Evolutionary conservation across 495 filamentous ascomycete genomes (phyloP), one percentile per base, ranked within the genome.

Genomic region (Oidiodendron maius): DNA sequence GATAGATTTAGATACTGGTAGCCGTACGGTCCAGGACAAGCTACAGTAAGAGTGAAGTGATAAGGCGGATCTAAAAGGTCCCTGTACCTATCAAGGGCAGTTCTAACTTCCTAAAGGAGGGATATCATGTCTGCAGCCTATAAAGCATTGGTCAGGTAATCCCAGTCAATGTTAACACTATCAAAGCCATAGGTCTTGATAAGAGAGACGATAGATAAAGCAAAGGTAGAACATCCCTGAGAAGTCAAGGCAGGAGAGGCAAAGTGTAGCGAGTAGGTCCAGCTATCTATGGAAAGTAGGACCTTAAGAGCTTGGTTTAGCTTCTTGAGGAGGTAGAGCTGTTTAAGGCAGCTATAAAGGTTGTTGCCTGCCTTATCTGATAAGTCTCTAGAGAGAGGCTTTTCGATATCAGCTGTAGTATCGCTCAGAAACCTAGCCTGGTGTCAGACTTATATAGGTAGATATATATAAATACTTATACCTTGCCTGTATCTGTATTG

Each of bases 231-330:
- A 32, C 77, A 73, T 16, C 68, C 76, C 4, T 62, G 57, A 1
- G 70, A 65, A 3, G 78, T 82, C 18, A 70, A 74, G n/a, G 83
- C 74, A 0, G 86, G 83, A 4, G 72, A 68, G 1, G 86, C 70
- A 58, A 97, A 94, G 63, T 88, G 87, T 21, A 26, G 0, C 2
- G 86, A 88, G 61, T 89, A 95, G 0, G 86, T 91, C 85, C 86
- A 94, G 18, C 91, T 91, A 45, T 93, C 91, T 53, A 97, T 91
- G 35, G 81, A 87, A 5, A 96, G 80, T 12, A 95, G 69, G 3
- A 87, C 74, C 66, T 96, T 96, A n/a, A 97, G 63, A 50, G 91
- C 77, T 35, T 89, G 80, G 65, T 96, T 80, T 48, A 76, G 62
- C 65, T 90, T 82, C 73, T 97, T 97, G 32, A 91, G 75, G 25